phyloP scores from a whole-genome alignment of 2,329 filamentous ascomycete genomes.

The Coleophoma cylindrospora region DNA sequence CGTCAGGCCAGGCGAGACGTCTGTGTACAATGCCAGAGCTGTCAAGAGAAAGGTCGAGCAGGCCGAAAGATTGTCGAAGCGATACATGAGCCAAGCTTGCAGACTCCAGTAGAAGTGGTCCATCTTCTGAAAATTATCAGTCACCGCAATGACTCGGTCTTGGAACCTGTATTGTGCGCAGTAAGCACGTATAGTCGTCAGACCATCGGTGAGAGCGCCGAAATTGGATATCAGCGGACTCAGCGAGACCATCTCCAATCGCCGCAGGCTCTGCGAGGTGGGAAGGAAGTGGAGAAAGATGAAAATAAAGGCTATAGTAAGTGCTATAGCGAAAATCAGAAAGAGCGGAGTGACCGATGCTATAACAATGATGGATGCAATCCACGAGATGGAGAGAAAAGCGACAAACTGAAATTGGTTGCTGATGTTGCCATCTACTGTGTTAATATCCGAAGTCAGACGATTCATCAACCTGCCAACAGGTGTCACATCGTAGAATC shows the following conservation, averaged over 20 bases:
- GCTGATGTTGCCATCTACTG: constrained; percentile 82
- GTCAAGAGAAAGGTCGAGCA: constrained; percentile 70
- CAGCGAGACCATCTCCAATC: constrained; percentile 84
- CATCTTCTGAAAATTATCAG: constrained; percentile 88
- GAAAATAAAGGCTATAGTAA: constrained; percentile 64
- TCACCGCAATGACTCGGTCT: constrained; percentile 70
- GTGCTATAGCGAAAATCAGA: constrained; percentile 62
- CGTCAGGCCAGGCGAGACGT: constrained; percentile 72
- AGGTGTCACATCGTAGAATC: constrained; percentile 87
- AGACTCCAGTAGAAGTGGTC: constrained; percentile 95
- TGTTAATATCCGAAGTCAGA: constrained; percentile 84
- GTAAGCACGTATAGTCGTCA: constrained; percentile 84
- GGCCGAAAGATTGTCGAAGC: constrained; percentile 70
- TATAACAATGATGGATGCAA: constrained; percentile 71
- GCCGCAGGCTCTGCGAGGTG: constrained; percentile 74
- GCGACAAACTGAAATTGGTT: constrained; percentile 66
- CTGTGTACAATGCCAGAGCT: constrained; percentile 66
- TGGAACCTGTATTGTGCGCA: constrained; percentile 76
- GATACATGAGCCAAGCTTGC: constrained; percentile 78
- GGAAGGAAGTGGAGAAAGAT: constrained; percentile 77
- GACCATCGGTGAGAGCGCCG: constrained; percentile 76
- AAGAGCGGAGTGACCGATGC: constrained; percentile 74
- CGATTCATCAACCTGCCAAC: constrained; percentile 89
- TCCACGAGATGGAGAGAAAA: constrained; percentile 66
- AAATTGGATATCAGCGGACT: constrained; percentile 91